Percentiles rank a stretch among this genome's conserved stretches.
Conservation (phyloP, 495 filamentous ascomycete species). For the Penicillium desertorum region DNA sequence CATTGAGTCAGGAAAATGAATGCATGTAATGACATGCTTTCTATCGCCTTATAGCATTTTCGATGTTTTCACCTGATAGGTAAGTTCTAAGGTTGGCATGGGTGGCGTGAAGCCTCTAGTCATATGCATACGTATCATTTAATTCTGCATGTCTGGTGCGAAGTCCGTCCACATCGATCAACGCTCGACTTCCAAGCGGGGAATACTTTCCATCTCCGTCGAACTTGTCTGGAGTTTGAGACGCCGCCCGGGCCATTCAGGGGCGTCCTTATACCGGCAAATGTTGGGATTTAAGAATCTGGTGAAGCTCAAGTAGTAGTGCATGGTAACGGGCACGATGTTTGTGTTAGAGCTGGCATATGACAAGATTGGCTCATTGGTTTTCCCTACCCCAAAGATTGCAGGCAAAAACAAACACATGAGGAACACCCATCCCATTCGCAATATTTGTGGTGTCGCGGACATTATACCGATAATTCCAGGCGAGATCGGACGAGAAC, state of each 20-base stretch:
- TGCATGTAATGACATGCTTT: too few species aligned
- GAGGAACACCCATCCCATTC: slow-evolving; percentile 61
- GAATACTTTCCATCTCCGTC: slow-evolving; percentile 55
- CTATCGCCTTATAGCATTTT: too few species aligned
- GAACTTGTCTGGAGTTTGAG: slow-evolving; percentile 52
- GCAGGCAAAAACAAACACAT: slow-evolving; percentile 60
- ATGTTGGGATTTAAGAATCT: slow-evolving; percentile 60
- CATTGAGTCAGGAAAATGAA: too few species aligned
- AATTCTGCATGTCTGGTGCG: slow-evolving; percentile 21
- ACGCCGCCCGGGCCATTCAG: slow-evolving; percentile 42
- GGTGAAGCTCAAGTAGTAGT: slow-evolving; percentile 66
- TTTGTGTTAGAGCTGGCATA: slow-evolving; percentile 39
- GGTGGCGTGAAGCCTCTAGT: too few species aligned
- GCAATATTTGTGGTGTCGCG: slow-evolving; percentile 45
- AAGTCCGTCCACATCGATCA: slow-evolving; percentile 47
- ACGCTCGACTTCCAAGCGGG: slow-evolving; percentile 35
- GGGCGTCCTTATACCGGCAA: slow-evolving; percentile 32
- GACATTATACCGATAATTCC: slow-evolving; percentile 67
- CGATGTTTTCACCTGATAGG: too few species aligned
- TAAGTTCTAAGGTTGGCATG: too few species aligned
- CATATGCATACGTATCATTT: background rate
- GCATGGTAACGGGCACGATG: slow-evolving; percentile 56
- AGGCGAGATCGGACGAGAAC: slow-evolving; percentile 36
- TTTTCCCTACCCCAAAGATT: slow-evolving; percentile 47
- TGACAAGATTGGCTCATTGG: slow-evolving; percentile 23